Evolutionary conservation across 2,329 filamentous ascomycete species (phyloP).

Genomic region (Beauveria sp.): DNA sequence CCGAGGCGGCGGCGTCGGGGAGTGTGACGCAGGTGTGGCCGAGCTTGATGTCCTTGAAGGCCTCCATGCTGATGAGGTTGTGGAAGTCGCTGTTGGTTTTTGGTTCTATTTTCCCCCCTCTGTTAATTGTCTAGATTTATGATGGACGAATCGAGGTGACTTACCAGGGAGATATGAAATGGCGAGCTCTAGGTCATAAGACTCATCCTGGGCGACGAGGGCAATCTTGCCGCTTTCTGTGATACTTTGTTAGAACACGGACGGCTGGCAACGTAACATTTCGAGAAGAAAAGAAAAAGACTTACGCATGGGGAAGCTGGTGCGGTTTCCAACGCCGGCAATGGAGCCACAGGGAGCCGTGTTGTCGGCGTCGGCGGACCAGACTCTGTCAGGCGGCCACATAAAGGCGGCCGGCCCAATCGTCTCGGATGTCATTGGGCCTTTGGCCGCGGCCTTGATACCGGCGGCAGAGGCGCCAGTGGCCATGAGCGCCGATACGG

Average conservation of each 20-base stretch:
- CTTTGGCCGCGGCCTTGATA: background rate
- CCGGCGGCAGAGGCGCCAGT: conserved; percentile 9
- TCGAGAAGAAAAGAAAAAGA: background rate
- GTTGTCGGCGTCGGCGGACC: conserved; percentile 48
- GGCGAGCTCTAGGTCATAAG: conserved; percentile 45
- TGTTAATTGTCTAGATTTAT: background rate
- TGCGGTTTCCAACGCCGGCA: conserved; percentile 40
- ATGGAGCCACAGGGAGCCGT: conserved; percentile 49
- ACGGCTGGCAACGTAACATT: background rate
- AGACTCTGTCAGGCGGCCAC: conserved; percentile 51
- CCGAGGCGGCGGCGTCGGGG: conserved; percentile 24
- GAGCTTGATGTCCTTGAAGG: conserved; percentile 31
- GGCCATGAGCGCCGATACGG: background rate
- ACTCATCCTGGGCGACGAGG: conserved; percentile 49
- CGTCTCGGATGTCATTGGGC: conserved; percentile 16
- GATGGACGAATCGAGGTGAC: background rate
- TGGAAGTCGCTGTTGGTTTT: conserved; percentile 32
- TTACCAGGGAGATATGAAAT: conserved; percentile 45
- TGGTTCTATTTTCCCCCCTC: conserved; percentile 25
- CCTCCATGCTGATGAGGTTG: conserved; percentile 27
- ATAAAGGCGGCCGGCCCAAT: conserved; percentile 52
- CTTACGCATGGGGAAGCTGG: conserved; percentile 47
- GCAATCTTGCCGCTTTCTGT: conserved; percentile 47
- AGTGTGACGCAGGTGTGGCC: conserved; percentile 40
- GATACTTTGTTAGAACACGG: background rate